Evolutionary conservation across 768 basidiomycete species (phyloP), one percentile per base, ranked within the genome.

Genomic region (Boletales sp.): DNA sequence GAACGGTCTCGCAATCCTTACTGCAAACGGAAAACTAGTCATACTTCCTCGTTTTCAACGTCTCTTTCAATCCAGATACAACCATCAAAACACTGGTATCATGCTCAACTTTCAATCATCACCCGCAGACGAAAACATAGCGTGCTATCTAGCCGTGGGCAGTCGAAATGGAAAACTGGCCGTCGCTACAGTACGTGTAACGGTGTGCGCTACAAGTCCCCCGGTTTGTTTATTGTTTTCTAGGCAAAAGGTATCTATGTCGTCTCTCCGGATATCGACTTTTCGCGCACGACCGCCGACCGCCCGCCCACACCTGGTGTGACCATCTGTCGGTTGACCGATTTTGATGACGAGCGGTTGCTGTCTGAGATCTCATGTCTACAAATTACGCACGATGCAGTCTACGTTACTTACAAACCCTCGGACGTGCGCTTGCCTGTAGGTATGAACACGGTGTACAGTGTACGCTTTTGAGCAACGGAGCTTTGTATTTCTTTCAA

Each of bases 341-440:
- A 53, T 49, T 46, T 58, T 33, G 55, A 62, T 12, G 17, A 51
- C 21, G 46, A 32, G 1, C 48, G 32, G 25, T 32, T 49, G 18
- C 52, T 63, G 15, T 44, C 61, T 13, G 52, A 35, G 34, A 57
- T 81, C 15, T 72, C 72, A 30, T 83, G 80, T 56, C 69, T 83
- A n/a, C 80, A 82, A 58, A 72, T 82, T 66, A 76, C 77, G 1
- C 73, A 79, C 28, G 78, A 78, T 0, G 76, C 74, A 0, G 50
- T 82, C n/a, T 83, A 71, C 53, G 53, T 82, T 33, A 80, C 76
- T 46, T 62, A 62, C 38, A 46, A 32, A 13, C 56, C 60, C 0
- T 51, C 50, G 8, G 28, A 17, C 25, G 13, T 25, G 35, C 10
- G 28, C 15, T 11, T 38, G 7, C 44, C 45, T 2, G 18, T 4